Evolutionary conservation across 2,329 filamentous ascomycete species (phyloP).

Genomic region (Scedosporium boydii): DNA sequence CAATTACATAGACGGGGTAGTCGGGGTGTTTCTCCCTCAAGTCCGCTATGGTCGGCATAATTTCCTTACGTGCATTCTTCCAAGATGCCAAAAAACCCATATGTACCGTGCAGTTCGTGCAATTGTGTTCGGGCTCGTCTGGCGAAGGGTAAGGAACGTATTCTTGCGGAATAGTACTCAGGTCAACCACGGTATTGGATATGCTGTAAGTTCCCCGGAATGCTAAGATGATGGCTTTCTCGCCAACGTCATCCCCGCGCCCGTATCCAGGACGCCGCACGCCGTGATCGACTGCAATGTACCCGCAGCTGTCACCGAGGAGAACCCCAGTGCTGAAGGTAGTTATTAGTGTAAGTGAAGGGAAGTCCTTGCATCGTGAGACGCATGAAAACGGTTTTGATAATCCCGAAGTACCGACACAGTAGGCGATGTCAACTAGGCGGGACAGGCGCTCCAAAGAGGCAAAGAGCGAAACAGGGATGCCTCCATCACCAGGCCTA

Average conservation of each 20-base stretch:
- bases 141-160: slow-evolving; percentile 77
- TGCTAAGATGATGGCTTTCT: slow-evolving; percentile 61
- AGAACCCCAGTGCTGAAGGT: slow-evolving; percentile 88
- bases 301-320: slow-evolving; percentile 85
- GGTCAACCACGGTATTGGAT: slow-evolving; percentile 80
- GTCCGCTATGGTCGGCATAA: slow-evolving; percentile 57
- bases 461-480: slow-evolving; percentile 56
- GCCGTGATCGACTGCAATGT: slow-evolving; percentile 76
- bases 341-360: slow-evolving; percentile 65
- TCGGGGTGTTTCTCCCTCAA: slow-evolving; percentile 53
- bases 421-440: slow-evolving; percentile 90
- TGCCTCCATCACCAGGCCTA: not conserved
- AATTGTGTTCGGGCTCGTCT: slow-evolving; percentile 41
- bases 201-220: slow-evolving; percentile 94
- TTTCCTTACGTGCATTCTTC: slow-evolving; percentile 59
- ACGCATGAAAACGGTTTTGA: slow-evolving; percentile 74
- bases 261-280: slow-evolving; percentile 12
- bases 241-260: slow-evolving; percentile 10
- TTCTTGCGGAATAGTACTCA: slow-evolving; percentile 80
- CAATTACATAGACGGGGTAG: slow-evolving; percentile 70
- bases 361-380: slow-evolving; percentile 78
- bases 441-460: slow-evolving; percentile 82
- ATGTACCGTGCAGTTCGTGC: slow-evolving; percentile 85
- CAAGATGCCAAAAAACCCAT: slow-evolving; percentile 82
- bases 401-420: slow-evolving; percentile 77